Percentiles rank a stretch among this genome's conserved stretches.
Evolutionary conservation across 2,329 filamentous ascomycete species (phyloP).

Genomic region (Cladosporium sp.): DNA sequence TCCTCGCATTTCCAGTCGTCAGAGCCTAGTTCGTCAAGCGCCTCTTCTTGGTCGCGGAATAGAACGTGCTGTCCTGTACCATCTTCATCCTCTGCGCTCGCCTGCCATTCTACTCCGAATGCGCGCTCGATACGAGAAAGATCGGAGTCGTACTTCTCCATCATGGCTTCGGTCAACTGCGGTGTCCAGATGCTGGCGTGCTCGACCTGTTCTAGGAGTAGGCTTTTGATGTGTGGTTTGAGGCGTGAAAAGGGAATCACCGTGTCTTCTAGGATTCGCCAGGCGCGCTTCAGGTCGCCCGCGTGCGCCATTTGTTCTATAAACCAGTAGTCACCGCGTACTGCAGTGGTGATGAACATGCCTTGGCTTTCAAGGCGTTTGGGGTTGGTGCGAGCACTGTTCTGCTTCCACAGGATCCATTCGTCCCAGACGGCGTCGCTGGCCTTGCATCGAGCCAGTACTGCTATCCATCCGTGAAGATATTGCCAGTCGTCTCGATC

Average conservation of each 20-base stretch:
- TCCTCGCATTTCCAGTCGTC: constrained; percentile 20
- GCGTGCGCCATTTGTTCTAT: constrained; percentile 29
- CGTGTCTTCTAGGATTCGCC: constrained; percentile 26
- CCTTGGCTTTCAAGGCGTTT: constrained; percentile 14
- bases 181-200: constrained; percentile 23
- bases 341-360: constrained; percentile 20
- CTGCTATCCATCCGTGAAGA: constrained; percentile 32
- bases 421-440: constrained; percentile 29
- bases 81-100: constrained; percentile 14
- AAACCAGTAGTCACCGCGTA: constrained; percentile 32
- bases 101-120: constrained; percentile 28
- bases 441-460: constrained; percentile 29
- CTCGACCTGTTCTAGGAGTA: constrained; percentile 26
- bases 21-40: constrained; percentile 24
- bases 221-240: constrained; percentile 18
- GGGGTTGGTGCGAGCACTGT: constrained; percentile 18
- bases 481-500: constrained; percentile 29
- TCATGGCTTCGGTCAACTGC: constrained; percentile 22
- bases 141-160: constrained; percentile 28
- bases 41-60: constrained; percentile 25
- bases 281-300: constrained; percentile 27
- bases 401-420: constrained; percentile 30
- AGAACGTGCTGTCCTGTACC: constrained; percentile 24
- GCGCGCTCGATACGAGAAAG: constrained; percentile 28
- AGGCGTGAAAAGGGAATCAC: constrained; percentile 20